Conservation (phyloP, 768 basidiomycete genomes). For the Russula foetens region DNA sequence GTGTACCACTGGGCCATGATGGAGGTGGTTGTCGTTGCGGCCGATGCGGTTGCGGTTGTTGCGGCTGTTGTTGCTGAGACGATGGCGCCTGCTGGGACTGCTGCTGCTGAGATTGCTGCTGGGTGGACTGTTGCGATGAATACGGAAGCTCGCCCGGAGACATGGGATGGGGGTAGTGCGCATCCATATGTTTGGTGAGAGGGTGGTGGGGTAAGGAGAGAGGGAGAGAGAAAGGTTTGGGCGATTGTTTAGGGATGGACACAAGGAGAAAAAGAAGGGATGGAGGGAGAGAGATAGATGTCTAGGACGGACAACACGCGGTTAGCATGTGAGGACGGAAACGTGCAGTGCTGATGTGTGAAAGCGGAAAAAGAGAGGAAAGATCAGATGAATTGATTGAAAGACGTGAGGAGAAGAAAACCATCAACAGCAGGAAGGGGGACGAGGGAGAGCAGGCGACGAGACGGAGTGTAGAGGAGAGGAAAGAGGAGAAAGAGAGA, state of each 20-base stretch:
- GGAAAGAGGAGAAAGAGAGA: background rate
- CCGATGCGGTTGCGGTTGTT: background rate
- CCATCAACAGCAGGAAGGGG: conserved; percentile 6
- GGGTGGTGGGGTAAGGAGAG: background rate
- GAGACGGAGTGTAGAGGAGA: background rate
- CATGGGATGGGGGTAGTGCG: conserved; percentile 24
- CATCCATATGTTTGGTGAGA: conserved; percentile 23
- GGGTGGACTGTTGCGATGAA: conserved; percentile 23
- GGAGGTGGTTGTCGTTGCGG: conserved; percentile 27
- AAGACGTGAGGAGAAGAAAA: conserved; percentile 2
- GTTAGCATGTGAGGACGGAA: conserved; percentile 16
- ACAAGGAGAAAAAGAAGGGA: conserved; percentile 2
- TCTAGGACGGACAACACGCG: conserved; percentile 12
- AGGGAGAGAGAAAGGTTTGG: conserved; percentile 3
- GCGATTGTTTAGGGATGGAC: conserved; percentile 7
- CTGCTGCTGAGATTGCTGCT: conserved; percentile 23
- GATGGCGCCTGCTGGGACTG: conserved; percentile 1
- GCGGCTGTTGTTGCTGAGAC: background rate
- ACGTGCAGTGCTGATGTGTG: conserved; percentile 15
- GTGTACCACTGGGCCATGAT: conserved; percentile 18
- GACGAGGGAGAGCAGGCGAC: background rate
- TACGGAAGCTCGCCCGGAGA: conserved; percentile 27
- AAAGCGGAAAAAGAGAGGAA: conserved; percentile 18
- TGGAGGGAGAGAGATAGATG: conserved; percentile 5
- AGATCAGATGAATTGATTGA: conserved; percentile 5